Base-by-base conservation (phyloP, 169 alveolate species). In the Eimeria necatrix region DNA sequence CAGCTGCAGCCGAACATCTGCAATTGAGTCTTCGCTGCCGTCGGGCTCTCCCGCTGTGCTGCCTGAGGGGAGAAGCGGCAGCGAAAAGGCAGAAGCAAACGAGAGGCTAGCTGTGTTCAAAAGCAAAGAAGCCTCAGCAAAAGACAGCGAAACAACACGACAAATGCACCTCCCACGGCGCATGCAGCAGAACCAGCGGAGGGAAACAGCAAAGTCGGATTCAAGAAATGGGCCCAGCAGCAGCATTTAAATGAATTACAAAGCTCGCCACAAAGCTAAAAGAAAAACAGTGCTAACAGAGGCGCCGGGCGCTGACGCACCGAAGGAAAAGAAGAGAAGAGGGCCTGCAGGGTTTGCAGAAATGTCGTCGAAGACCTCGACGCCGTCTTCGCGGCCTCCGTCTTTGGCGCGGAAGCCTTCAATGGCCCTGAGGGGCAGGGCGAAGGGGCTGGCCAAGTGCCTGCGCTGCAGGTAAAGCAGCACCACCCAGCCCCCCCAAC, bases 31-130 rank as follows among this genome's bases (percentile, higher is more conserved):
- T 49, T 91, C 92, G 14, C 46, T 16, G 41, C 95, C 92, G 61
- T 80, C 86, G 9, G 95, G 64, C 91, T 91, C 95, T 24, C 92
- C 64, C 5, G 95, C 91, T 10, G 91, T 49, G 26, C 49, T 59
- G 1, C 95, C 94, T 71, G 78, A 7, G 48, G 24, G 18, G 18
- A 76, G 60, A 6, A 12, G 24, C 56, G 41, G 18, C 87, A 14
- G 26, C 61, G 56, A 48, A 20, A 26, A 76, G 87, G 4, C 10
- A n/a, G 18, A 70, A n/a, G 81, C 41, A 32, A 32, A 32, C 41
- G 2, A 32, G 41, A 32, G 41, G 41, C 41, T 32, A 32, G 41
- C 41, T 32, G 41, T 2, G 41, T 32, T 32, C 41, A 32, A 32
- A 2, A 0, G 41, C 41, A 32, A 32, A 0, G 2, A 2, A 32